Evolutionary conservation across 768 basidiomycete genomes (phyloP).

Genomic region (Lactarius evosmus): DNA sequence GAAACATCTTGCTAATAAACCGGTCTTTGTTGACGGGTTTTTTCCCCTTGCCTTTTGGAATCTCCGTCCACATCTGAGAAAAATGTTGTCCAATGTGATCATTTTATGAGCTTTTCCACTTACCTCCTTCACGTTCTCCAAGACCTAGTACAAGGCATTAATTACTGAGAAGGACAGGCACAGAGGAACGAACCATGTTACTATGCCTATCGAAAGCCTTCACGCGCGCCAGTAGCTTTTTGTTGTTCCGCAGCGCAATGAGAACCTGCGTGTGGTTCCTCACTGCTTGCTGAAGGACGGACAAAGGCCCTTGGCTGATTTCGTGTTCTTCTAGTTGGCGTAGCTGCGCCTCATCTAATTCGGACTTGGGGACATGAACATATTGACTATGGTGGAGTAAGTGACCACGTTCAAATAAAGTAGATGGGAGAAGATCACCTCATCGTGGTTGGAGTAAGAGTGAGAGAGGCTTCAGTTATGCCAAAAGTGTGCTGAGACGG

Average conservation of each 20-base stretch:
- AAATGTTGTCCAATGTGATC: not conserved
- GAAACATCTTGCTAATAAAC: constrained; percentile 99
- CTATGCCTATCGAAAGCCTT: constrained; percentile 99
- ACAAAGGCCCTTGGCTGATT: constrained; percentile 96
- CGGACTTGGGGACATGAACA: constrained; percentile 93
- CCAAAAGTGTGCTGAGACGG: not conserved
- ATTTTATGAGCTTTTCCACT: not conserved
- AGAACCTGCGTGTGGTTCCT: constrained; percentile 97
- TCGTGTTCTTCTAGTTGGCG: constrained; percentile 97
- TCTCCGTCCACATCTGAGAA: constrained; percentile 95
- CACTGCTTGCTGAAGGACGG: constrained; percentile 95
- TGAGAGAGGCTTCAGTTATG: not conserved
- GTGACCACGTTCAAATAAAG: not conserved
- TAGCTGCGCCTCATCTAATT: constrained; percentile 95
- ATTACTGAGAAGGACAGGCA: constrained; percentile 4
- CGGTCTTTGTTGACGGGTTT: constrained; percentile 99
- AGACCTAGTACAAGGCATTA: constrained; percentile 51
- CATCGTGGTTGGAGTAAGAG: constrained; percentile 18
- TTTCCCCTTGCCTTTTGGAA: constrained; percentile 97
- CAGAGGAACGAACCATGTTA: constrained; percentile 75
- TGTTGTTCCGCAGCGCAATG: constrained; percentile 96
- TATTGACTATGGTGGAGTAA: constrained; percentile 69
- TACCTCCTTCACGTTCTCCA: constrained; percentile 98
- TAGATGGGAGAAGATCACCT: constrained; percentile 15
- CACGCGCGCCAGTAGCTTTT: constrained; percentile 91